Evolutionary conservation across 2,329 filamentous ascomycete genomes (phyloP), one percentile per base, ranked within the genome.

Genomic region (Tolypocladium nubicola): DNA sequence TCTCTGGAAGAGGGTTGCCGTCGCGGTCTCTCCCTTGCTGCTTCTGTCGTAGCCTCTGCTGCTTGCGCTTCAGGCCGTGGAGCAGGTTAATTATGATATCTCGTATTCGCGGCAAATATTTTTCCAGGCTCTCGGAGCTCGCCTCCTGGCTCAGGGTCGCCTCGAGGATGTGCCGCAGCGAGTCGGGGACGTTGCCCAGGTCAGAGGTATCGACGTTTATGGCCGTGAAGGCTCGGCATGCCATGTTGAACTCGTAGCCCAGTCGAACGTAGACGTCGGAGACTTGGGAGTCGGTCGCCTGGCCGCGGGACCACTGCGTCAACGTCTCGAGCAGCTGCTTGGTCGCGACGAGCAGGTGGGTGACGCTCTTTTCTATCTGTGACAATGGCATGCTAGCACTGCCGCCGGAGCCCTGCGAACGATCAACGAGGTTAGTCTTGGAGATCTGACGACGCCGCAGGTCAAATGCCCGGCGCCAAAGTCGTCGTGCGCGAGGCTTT

Each of bases 211-310:
- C 94, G 61, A 99, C 94, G 61, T 95, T 94, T 67, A 99, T 99
- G 58, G 92, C 90, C 66, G 90, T 90, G 74, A 99, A 99, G 60
- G 94, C 93, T 57, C 94, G 88, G 72, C 93, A 97, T 35, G 94
- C 94, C 77, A 99, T 94, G 74, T 99, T 99, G 80, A 99, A 99
- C 74, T 99, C 94, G 74, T 99, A 99, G 52, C 94, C 94, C 60
- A 99, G 78, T 60, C 94, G 88, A 60, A 99, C 94, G 70, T 99
- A 99, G 65, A 99, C 94, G 71, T 99, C 94, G 14, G 94, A 97
- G 59, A 99, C 94, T 71, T 97, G 90, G 60, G 87, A 89, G 74
- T 99, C 94, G 61, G 90, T 92, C 56, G 94, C 92, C 66, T 89
- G 86, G 61, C 89, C 88, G 58, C 93, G 89, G 59, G 94, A 99